Evolutionary conservation across 2,329 filamentous ascomycete species (phyloP).

Genomic region (Eutypella sp.): DNA sequence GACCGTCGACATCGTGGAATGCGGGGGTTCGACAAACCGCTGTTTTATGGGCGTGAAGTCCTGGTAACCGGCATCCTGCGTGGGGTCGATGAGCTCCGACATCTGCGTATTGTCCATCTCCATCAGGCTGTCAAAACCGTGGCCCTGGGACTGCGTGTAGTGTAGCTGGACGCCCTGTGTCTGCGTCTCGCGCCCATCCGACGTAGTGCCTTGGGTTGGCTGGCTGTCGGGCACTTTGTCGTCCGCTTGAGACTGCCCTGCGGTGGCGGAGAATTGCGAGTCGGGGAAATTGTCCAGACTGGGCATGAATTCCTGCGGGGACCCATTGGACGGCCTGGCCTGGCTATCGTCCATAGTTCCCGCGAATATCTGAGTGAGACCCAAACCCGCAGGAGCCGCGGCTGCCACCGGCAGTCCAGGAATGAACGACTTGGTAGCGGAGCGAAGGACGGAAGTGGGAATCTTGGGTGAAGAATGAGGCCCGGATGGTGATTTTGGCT

Average conservation of each 20-base stretch:
- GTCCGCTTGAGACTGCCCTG: constrained; percentile 48
- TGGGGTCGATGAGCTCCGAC: constrained; percentile 68
- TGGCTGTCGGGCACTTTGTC: constrained; percentile 47
- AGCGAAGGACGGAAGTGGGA: constrained; percentile 62
- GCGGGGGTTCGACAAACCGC: constrained; percentile 59
- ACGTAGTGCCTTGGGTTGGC: constrained; percentile 33
- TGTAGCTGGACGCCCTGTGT: constrained; percentile 46
- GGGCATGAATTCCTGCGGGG: constrained; percentile 49
- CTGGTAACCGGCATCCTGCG: constrained; percentile 76
- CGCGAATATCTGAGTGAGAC: constrained; percentile 85
- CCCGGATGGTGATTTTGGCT: constrained; percentile 37
- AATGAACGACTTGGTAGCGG: constrained; percentile 64
- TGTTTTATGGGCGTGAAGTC: constrained; percentile 66
- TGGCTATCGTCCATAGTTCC: constrained; percentile 75
- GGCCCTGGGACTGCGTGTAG: constrained; percentile 56
- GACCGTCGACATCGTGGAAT: constrained; percentile 69
- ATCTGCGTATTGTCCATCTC: constrained; percentile 52
- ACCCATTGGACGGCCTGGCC: constrained; percentile 22
- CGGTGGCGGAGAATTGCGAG: constrained; percentile 56
- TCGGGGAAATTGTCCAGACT: constrained; percentile 53
- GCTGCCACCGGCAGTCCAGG: constrained; percentile 57
- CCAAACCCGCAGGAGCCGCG: constrained; percentile 57
- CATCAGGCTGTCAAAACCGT: constrained; percentile 53
- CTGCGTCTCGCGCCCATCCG: constrained; percentile 36
- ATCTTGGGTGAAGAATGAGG: constrained; percentile 46